These are phyloP conservation scores for Cryptosporidium muris DNA, from an alignment of 169 alveolate species.

Conservation along the genomic window DNA sequence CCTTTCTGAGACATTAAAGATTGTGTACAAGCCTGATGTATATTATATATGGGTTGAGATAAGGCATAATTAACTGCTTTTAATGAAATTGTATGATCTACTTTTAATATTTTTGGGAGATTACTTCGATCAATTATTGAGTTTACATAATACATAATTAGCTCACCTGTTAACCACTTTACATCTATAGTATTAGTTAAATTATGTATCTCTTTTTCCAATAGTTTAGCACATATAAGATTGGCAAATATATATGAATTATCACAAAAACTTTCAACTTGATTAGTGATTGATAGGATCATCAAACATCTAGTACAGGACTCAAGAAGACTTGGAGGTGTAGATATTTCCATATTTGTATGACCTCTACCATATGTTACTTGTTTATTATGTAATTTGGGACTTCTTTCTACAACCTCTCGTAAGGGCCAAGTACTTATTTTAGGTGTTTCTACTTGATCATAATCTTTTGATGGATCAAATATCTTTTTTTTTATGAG, in stretches of 20 bases:
- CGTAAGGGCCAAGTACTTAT: too few species aligned
- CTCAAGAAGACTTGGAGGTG: slow-evolving; percentile 8
- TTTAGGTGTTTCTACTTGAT: too few species aligned
- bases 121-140: neutral
- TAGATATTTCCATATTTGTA: neutral
- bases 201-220: slow-evolving; percentile 51
- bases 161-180: slow-evolving; percentile 53
- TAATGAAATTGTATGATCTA: slow-evolving; percentile 37
- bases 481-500: neutral
- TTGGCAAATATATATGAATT: slow-evolving; percentile 59
- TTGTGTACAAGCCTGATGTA: slow-evolving; percentile 67
- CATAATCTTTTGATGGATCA: neutral
- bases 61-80: slow-evolving; percentile 53
- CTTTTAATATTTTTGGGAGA: slow-evolving; percentile 15
- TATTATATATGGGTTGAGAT: slow-evolving; percentile 34
- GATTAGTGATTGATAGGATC: slow-evolving; percentile 27
- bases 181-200: slow-evolving; percentile 29
- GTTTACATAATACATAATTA: slow-evolving; percentile 18
- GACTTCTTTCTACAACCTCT: too few species aligned
- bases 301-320: slow-evolving; percentile 49
- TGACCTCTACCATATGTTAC: neutral
- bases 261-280: slow-evolving; percentile 29
- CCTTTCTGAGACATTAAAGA: slow-evolving; percentile 56
- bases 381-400: neutral
- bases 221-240: slow-evolving; percentile 43